Base-by-base conservation (phyloP, 371 early-diverging fungal genomes). In the Syncephalis plumigaleata region DNA sequence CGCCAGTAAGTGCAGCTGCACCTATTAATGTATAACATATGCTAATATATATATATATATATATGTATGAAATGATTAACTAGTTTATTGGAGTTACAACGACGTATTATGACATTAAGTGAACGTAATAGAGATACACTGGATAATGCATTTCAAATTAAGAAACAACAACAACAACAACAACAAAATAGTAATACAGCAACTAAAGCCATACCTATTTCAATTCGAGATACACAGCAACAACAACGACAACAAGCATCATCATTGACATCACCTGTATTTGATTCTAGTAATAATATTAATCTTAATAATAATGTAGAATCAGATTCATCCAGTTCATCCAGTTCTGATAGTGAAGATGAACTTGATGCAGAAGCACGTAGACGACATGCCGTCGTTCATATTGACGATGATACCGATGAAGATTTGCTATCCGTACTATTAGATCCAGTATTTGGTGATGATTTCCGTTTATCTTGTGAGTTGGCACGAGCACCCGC, bases 361-460 rank as follows among this genome's bases (percentile, higher is more conserved):
- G 59, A 57, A 9, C 56, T 54, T 24, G 59, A 56, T 21, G 55
- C 59, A 44, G 31, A 31, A 11, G 31, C 31, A 7, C 31, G 31
- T 31, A 4, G 31, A 31, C 57, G 57, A 36, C 59, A 58, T 38
- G 55, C 57, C 7, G 76, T 77, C 0, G 73, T 82, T 9, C 80
- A 81, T 58, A 76, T 83, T 49, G 83, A 80, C 47, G 83, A 83
- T 50, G 81, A 81, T 42, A 73, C 72, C 0, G 83, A 83, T 54
- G 80, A 79, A 52, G 83, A 83, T 45, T 52, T 83, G 44, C 70
- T 83, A 57, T 64, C 75, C 0, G 65, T 68, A 0, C 53, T 73
- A 16, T 48, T 67, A 11, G 69, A 68, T 26, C 58, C 62, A 13
- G 58, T 54, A 64, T 55, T 49, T 53, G 47, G 58, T 49, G 48